phyloP scores from a whole-genome alignment of 2,329 filamentous ascomycete species.

The Akanthomyces lecanii region DNA sequence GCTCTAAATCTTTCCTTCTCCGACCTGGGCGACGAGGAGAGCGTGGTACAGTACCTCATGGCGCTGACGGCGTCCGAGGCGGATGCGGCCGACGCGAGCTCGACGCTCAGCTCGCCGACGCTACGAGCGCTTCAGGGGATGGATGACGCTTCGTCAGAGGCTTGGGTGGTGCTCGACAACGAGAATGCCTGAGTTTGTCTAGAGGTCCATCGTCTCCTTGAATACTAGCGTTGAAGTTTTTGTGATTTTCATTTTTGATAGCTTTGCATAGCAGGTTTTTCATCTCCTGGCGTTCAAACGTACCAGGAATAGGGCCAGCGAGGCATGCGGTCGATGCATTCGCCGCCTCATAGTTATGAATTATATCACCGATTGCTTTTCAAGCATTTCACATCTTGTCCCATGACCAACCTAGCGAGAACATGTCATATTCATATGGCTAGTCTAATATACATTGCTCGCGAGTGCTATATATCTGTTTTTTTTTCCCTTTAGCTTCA shows the following conservation, averaged over 20 bases:
- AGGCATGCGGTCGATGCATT: not conserved
- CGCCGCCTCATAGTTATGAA: not conserved
- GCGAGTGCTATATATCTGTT: not conserved
- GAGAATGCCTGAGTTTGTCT: not conserved
- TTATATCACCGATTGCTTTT: not conserved
- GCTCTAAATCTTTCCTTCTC: not conserved
- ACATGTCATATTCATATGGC: slow-evolving; percentile 5
- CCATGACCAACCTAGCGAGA: not conserved
- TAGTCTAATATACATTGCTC: slow-evolving; percentile 15
- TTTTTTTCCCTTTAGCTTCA: slow-evolving; percentile 1
- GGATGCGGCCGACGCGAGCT: not conserved
- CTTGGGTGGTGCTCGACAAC: slow-evolving; percentile 2
- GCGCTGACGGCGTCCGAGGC: slow-evolving; percentile 10
- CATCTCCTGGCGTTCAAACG: not conserved
- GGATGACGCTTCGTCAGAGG: not conserved
- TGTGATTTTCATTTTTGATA: not conserved
- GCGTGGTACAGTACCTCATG: slow-evolving; percentile 6
- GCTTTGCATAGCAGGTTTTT: not conserved
- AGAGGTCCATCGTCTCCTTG: not conserved
- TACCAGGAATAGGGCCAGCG: not conserved
- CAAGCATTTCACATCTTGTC: not conserved
- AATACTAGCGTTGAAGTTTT: not conserved
- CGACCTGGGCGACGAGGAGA: slow-evolving; percentile 10
- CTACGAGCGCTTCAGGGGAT: slow-evolving; percentile 6
- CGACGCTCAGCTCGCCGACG: slow-evolving; percentile 12